Evolutionary conservation across 164 flowering plant species (phyloP).

Genomic region (grape (Vitis vinifera)): ASM3070453v1 NC_081807.1:9973501-9974000

Average conservation of each 20-base stretch:
- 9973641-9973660: constrained; percentile 70
- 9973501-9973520: constrained; percentile 2
- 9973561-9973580: constrained; percentile 32
- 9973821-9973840: background rate
- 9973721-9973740: constrained; percentile 65
- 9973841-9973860: background rate
- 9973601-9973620: constrained; percentile 29
- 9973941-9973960: constrained; percentile 80
- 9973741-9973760: background rate
- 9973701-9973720: constrained; percentile 60
- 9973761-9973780: no score
- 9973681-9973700: constrained; percentile 62
- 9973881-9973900: constrained; percentile 80
- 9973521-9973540: constrained; percentile 23
- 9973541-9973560: constrained; percentile 25
- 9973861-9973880: constrained; percentile 57
- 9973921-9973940: constrained; percentile 76
- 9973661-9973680: constrained; percentile 60
- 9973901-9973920: constrained; percentile 59
- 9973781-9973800: background rate
- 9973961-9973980: background rate
- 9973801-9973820: background rate
- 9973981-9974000: background rate
- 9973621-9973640: constrained; percentile 89
- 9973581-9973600: constrained; percentile 21